phyloP scores from a whole-genome alignment of 306 rosid species.

The Vicia sativa region DNA sequence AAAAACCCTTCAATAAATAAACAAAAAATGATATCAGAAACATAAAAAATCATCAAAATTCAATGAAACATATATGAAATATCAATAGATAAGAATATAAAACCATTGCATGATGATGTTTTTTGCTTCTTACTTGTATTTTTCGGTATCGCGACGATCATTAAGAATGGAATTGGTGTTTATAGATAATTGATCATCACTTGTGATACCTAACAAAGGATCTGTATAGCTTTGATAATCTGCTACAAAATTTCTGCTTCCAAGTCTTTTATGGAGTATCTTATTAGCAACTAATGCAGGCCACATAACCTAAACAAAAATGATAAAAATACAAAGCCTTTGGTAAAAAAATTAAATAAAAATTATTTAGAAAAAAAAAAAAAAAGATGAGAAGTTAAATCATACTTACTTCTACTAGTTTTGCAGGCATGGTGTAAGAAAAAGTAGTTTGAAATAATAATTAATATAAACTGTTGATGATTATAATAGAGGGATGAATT shows the following conservation, averaged over 20 bases:
- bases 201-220: conserved; percentile 42
- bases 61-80: neutral
- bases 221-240: conserved; percentile 55
- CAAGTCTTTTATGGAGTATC: conserved; percentile 62
- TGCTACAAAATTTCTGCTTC: conserved; percentile 71
- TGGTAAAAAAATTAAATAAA: neutral
- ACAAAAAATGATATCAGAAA: conserved; percentile 19
- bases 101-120: neutral
- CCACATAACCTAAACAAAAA: conserved; percentile 63
- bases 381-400: conserved; percentile 26
- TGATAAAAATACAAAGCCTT: neutral
- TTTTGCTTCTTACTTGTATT: conserved; percentile 46
- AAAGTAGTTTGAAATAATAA: neutral
- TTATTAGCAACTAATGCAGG: conserved; percentile 77
- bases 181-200: conserved; percentile 24
- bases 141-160: conserved; percentile 43
- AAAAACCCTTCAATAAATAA: conserved; percentile 54
- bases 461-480: neutral
- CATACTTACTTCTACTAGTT: conserved; percentile 55
- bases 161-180: conserved; percentile 39
- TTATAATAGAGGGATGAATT: conserved; percentile 9
- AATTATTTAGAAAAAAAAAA: neutral
- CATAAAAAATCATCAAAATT: neutral
- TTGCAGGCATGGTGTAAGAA: conserved; percentile 38
- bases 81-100: neutral